These are phyloP conservation scores for Meripilus lineatus DNA, from an alignment of 1,284 basidiomycete genomes.

Conservation along the genomic window DNA sequence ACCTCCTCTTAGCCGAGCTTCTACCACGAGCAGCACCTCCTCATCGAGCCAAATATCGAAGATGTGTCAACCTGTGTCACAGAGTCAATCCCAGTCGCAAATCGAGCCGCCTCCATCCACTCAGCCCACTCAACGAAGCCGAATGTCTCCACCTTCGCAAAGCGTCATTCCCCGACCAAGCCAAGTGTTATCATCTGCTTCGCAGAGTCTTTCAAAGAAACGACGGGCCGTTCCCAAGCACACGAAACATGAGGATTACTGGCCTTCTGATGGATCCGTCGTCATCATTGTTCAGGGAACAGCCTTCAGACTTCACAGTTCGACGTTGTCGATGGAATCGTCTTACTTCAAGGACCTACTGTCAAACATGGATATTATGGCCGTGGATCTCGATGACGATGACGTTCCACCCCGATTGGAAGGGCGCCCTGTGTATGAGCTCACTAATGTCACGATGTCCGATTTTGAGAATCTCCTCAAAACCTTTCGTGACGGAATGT, in stretches of 20 bases:
- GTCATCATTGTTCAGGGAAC: conserved; percentile 27
- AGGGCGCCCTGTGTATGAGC: conserved; percentile 24
- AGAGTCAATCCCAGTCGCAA: neutral
- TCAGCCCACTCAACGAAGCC: no score
- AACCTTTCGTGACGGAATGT: conserved; percentile 34
- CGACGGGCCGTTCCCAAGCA: no score
- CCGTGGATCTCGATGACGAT: conserved; percentile 5
- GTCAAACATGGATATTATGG: conserved; percentile 13
- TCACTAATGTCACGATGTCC: conserved; percentile 17
- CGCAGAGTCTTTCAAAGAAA: no score
- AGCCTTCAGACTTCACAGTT: conserved; percentile 33
- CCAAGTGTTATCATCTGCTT: neutral
- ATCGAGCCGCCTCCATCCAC: neutral
- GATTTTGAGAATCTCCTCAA: conserved; percentile 33
- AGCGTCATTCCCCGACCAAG: neutral
- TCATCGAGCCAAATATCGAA: neutral
- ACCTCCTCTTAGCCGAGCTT: no score
- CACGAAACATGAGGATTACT: conserved; percentile 23
- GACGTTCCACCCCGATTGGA: conserved; percentile 16
- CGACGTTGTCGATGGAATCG: conserved; percentile 30
- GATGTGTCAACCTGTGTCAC: neutral
- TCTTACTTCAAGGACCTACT: conserved; percentile 28
- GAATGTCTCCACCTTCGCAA: no score
- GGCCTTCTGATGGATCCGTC: conserved; percentile 34
- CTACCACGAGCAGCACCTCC: no score